Evolutionary conservation across 2,329 filamentous ascomycete species (phyloP), one percentile per base, ranked within the genome.

Genomic region (Nigrospora oryzae): DNA sequence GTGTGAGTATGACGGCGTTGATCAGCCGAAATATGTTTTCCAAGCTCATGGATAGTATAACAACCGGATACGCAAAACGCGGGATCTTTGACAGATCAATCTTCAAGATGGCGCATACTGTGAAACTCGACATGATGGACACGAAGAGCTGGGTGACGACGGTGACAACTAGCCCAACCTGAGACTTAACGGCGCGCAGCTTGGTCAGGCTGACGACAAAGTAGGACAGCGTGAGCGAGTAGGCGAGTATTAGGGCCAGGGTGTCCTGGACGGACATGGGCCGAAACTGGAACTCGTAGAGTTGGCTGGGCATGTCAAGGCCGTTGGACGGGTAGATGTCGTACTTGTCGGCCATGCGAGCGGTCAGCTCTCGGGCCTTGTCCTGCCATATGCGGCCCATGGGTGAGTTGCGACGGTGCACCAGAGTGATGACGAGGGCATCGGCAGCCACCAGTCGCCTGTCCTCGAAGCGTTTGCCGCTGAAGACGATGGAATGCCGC

Each of bases 11-110:
- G 35, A 90, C 83, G 7, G 83, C 81, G 56, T 89, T 89, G 61
- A 90, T 87, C 33, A 90, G 68, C 15, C 85, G 74, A 56, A 89
- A 84, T 50, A 87, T 85, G 54, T 90, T 89, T 55, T 89, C 86
- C 31, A 90, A 67, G 41, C 86, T 88, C 65, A 89, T 83, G 35
- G 82, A 77, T 35, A 89, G 71, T 10, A 90, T 77, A n/a, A 88
- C 83, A 11, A 88, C 74, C 0, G 86, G 86, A 57, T 89, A 91
- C 33, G 80, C 80, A 43, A 83, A 83, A 48, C 81, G 74, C 3
- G 86, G 86, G 41, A 91, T 84, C 51, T 79, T 80, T 11, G 84
- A 86, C 14, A 91, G 67, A 55, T 90, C 84, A 55, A 90, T 77
- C 49, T 84, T 83, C 50, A 89, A 74, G 38, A 89, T 73, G 32